These are phyloP conservation scores for Leccinum sublutescens DNA, from an alignment of 768 basidiomycete genomes.

Conservation along the genomic window DNA sequence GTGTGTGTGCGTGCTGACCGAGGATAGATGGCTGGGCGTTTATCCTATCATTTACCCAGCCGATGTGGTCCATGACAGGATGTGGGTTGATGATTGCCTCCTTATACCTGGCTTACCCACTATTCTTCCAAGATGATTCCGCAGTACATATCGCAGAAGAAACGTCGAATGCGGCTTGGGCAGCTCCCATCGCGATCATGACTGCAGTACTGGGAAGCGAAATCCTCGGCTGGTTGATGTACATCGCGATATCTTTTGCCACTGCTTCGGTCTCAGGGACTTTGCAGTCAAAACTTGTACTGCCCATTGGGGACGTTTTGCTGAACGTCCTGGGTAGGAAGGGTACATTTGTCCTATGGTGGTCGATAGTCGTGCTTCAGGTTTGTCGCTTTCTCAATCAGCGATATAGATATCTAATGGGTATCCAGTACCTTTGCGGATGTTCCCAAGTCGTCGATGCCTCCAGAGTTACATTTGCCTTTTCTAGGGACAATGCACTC, in stretches of 20 bases:
- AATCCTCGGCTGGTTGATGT: slow-evolving; percentile 42
- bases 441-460: slow-evolving; percentile 48
- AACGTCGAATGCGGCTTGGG: slow-evolving; percentile 39
- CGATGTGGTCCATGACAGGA: slow-evolving; percentile 27
- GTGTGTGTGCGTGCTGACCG: not conserved
- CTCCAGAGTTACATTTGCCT: slow-evolving; percentile 48
- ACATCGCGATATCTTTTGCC: slow-evolving; percentile 44
- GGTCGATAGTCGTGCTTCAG: slow-evolving; percentile 43
- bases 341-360: slow-evolving; percentile 45
- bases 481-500: slow-evolving; percentile 38
- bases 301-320: slow-evolving; percentile 43
- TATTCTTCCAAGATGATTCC: slow-evolving; percentile 39
- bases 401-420: not conserved
- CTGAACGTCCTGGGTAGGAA: slow-evolving; percentile 38
- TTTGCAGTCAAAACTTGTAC: slow-evolving; percentile 31
- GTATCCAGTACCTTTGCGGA: slow-evolving; percentile 38
- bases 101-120: not conserved
- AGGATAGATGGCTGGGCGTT: slow-evolving; percentile 24
- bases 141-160: slow-evolving; percentile 50
- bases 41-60: slow-evolving; percentile 25
- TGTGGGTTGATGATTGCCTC: slow-evolving; percentile 12
- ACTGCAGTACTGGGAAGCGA: slow-evolving; percentile 39
- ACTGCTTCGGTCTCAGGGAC: slow-evolving; percentile 37
- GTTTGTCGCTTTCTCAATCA: slow-evolving; percentile 19
- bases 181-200: slow-evolving; percentile 46